Conservation (phyloP, 495 filamentous ascomycete species). For the Cetradonia linearis region DNA sequence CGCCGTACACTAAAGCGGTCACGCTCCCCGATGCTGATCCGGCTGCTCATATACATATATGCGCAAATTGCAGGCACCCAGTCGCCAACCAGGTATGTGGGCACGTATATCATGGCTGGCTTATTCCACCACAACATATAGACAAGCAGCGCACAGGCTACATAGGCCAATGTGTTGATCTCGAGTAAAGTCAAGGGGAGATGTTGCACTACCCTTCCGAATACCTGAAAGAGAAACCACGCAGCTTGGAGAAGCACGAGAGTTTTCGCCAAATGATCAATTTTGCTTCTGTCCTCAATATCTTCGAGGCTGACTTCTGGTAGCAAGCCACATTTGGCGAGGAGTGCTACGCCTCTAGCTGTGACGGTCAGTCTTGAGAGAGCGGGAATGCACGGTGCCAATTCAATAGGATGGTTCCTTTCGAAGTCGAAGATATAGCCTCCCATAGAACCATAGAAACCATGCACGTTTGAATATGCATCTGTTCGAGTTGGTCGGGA, state of each 20-base stretch:
- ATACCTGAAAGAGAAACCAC: too few species aligned
- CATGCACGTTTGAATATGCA: constrained; percentile 12
- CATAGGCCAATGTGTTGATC: too few species aligned
- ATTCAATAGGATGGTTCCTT: not conserved
- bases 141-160: constrained; percentile 20
- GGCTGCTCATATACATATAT: constrained; percentile 21
- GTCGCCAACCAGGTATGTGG: constrained; percentile 13
- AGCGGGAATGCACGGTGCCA: too few species aligned
- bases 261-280: too few species aligned
- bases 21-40: constrained; percentile 11
- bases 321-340: too few species aligned
- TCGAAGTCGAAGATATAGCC: constrained; percentile 19
- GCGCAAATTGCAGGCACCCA: constrained; percentile 17
- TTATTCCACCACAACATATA: constrained; percentile 27
- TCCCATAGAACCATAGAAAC: constrained; percentile 17
- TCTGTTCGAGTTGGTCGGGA: not conserved
- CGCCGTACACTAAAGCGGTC: constrained; percentile 8
- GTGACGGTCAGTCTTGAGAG: too few species aligned
- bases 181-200: too few species aligned
- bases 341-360: too few species aligned
- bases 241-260: too few species aligned
- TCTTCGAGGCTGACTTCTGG: too few species aligned
- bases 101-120: constrained; percentile 20
- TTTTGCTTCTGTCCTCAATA: too few species aligned
- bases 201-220: too few species aligned